phyloP scores from a whole-genome alignment of 2,329 filamentous ascomycete genomes.

The Geosmithia morbida region DNA sequence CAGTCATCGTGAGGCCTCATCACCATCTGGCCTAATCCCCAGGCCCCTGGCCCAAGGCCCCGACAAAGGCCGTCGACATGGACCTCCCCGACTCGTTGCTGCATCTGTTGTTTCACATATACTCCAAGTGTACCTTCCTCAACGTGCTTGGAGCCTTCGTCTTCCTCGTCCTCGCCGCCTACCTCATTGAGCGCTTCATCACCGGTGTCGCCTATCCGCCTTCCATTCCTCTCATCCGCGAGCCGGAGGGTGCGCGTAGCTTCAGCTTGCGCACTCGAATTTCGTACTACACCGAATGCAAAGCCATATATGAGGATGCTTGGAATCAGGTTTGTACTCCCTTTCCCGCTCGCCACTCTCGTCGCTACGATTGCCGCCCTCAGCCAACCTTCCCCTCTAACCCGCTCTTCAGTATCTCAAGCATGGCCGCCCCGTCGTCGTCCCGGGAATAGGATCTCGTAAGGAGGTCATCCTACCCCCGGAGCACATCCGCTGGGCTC shows the following conservation, averaged over 20 bases:
- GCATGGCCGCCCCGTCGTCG: conserved; percentile 22
- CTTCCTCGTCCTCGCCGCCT: conserved; percentile 2
- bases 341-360: background rate
- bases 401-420: conserved; percentile 21
- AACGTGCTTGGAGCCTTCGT: conserved; percentile 1
- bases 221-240: conserved; percentile 11
- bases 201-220: conserved; percentile 10
- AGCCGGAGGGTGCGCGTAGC: conserved; percentile 8
- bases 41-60: no score
- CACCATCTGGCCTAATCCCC: no score
- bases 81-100: no score
- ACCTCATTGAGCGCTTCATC: conserved; percentile 7
- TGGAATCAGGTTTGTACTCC: conserved; percentile 12
- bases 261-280: conserved; percentile 15
- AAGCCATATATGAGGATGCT: conserved; percentile 13
- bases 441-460: conserved; percentile 23
- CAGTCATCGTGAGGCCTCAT: no score
- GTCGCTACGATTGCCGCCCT: no score
- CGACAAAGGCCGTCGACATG: no score
- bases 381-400: background rate
- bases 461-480: conserved; percentile 26
- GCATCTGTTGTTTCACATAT: background rate
- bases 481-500: conserved; percentile 21
- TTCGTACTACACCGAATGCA: conserved; percentile 15
- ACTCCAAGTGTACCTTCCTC: background rate